Evolutionary conservation across 768 basidiomycete species (phyloP).

Genomic region (Tricholomella constricta): DNA sequence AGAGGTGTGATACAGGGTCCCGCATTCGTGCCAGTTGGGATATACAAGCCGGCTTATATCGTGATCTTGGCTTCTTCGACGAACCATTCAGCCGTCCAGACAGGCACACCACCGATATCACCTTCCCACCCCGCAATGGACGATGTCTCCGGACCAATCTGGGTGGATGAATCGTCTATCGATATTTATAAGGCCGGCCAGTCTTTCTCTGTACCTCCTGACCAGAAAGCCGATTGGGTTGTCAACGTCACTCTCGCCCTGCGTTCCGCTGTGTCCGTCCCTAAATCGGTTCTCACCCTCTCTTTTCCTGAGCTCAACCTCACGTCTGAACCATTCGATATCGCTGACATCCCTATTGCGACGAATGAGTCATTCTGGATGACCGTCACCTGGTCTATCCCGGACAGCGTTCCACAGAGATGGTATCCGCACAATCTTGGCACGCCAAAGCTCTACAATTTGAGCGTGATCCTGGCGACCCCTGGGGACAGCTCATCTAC

Average conservation of each 20-base stretch:
- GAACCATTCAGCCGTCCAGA: slow-evolving; percentile 14
- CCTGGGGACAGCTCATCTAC: slow-evolving; percentile 10
- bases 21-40: slow-evolving; percentile 57
- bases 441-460: slow-evolving; percentile 54
- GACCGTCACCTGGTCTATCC: slow-evolving; percentile 45
- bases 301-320: slow-evolving; percentile 50
- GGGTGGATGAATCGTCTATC: slow-evolving; percentile 53
- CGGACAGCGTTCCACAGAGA: slow-evolving; percentile 45
- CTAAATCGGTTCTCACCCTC: slow-evolving; percentile 40
- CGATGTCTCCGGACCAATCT: slow-evolving; percentile 30
- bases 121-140: slow-evolving; percentile 24
- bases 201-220: slow-evolving; percentile 42
- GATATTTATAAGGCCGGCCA: slow-evolving; percentile 59
- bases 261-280: slow-evolving; percentile 40
- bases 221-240: slow-evolving; percentile 54
- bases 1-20: slow-evolving; percentile 53
- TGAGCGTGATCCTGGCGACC: slow-evolving; percentile 43
- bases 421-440: slow-evolving; percentile 63
- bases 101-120: slow-evolving; percentile 24
- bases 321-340: slow-evolving; percentile 34
- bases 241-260: slow-evolving; percentile 55
- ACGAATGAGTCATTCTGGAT: slow-evolving; percentile 39
- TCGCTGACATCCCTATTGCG: slow-evolving; percentile 22
- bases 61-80: slow-evolving; percentile 37
- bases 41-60: slow-evolving; percentile 57